Percentiles rank a stretch among this genome's conserved stretches.
Conservation (phyloP, 2,329 filamentous ascomycete genomes). For the Aspergillus thermomutatus region DNA sequence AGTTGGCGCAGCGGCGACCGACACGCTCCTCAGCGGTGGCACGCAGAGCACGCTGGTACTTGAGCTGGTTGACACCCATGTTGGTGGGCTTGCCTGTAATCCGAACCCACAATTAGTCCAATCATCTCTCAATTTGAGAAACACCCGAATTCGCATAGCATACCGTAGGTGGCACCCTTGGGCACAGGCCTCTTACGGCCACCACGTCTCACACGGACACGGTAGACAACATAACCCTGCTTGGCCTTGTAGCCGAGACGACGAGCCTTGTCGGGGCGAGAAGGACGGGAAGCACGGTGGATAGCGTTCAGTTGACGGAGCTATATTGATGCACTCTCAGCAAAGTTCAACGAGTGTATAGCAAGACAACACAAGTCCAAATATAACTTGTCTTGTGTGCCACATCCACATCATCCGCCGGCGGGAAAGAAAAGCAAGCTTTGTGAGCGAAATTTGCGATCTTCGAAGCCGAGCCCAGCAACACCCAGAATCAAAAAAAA, state of each 20-base stretch:
- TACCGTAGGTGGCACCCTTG: slow-evolving; percentile 99
- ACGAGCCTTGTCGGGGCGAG: slow-evolving; percentile 99
- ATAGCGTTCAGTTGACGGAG: slow-evolving; percentile 99
- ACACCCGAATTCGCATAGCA: slow-evolving; percentile 31
- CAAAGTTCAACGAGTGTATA: slow-evolving; percentile 99
- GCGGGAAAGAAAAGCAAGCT: slow-evolving; percentile 14
- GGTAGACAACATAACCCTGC: slow-evolving; percentile 99
- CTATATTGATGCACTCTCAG: slow-evolving; percentile 99
- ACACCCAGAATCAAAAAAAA: slow-evolving; percentile 23
- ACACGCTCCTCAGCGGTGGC: slow-evolving; percentile 99
- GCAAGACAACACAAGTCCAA: slow-evolving; percentile 56
- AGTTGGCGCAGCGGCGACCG: slow-evolving; percentile 96
- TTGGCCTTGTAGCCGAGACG: slow-evolving; percentile 99
- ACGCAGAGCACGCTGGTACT: slow-evolving; percentile 99
- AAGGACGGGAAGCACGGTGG: slow-evolving; percentile 97
- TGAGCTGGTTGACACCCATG: slow-evolving; percentile 99
- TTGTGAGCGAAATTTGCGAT: slow-evolving; percentile 12
- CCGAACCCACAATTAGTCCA: slow-evolving; percentile 14
- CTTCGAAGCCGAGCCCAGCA: slow-evolving; percentile 30
- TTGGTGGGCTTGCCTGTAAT: slow-evolving; percentile 96
- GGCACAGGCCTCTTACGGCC: slow-evolving; percentile 94
- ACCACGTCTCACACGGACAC: slow-evolving; percentile 95
- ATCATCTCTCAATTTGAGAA: slow-evolving; percentile 21
- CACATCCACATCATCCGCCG: slow-evolving; percentile 45
- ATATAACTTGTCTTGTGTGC: slow-evolving; percentile 33